Conservation (phyloP, 805 yeast species). For the Wickerhamiella allomyrinae region DNA sequence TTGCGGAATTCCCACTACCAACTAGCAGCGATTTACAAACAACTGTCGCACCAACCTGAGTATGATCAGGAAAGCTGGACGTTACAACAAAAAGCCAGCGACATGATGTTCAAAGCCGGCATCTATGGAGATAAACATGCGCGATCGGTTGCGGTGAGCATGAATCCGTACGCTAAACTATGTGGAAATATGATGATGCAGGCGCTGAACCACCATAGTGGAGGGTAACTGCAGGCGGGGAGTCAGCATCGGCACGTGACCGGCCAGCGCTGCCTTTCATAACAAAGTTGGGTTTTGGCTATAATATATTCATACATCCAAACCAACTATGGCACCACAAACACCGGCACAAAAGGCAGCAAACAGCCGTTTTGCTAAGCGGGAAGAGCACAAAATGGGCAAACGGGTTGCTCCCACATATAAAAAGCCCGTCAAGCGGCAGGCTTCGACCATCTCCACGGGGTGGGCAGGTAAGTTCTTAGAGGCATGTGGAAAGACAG, state of each 20-base stretch:
- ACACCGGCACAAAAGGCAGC: slow-evolving; percentile 80
- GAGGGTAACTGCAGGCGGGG: no score
- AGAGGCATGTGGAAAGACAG: background rate
- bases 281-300: no score
- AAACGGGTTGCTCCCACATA: slow-evolving; percentile 29
- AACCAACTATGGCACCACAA: slow-evolving; percentile 31
- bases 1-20: slow-evolving; percentile 23
- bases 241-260: no score
- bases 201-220: background rate
- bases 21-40: slow-evolving; percentile 20
- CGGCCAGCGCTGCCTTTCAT: no score
- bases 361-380: slow-evolving; percentile 69
- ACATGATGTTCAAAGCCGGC: slow-evolving; percentile 19
- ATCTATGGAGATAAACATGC: slow-evolving; percentile 22
- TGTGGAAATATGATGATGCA: slow-evolving; percentile 22
- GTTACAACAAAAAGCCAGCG: slow-evolving; percentile 20
- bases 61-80: slow-evolving; percentile 15
- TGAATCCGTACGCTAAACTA: slow-evolving; percentile 25
- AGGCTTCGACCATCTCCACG: background rate
- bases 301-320: background rate
- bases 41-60: slow-evolving; percentile 10
- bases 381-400: slow-evolving; percentile 60
- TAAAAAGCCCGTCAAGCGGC: slow-evolving; percentile 20
- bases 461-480: background rate
- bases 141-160: slow-evolving; percentile 15